Evolutionary conservation across 2,329 filamentous ascomycete species (phyloP), one percentile per base, ranked within the genome.

Genomic region (Botryotinia narcissicola): DNA sequence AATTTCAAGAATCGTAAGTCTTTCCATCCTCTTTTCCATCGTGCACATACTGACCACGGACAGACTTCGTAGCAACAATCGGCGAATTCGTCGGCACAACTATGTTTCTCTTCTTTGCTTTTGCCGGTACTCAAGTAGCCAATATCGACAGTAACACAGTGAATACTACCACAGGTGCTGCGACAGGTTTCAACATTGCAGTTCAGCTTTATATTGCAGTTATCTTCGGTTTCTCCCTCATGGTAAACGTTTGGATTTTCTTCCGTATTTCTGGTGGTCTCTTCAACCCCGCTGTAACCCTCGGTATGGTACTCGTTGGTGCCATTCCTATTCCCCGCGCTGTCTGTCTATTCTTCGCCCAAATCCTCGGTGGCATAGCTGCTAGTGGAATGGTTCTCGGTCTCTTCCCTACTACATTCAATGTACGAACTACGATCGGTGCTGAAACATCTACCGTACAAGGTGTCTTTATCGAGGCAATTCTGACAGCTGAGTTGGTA

Each of bases 201-300:
- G 84, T 84, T 5, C 80, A 83, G 60, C 79, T 84, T 18, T 84
- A 83, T 75, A 77, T 78, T 57, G 72, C 77, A 18, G 57, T 81
- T 6, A 78, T 78, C 12, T 82, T 82, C 60, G 81, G 81, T 16
- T 82, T 79, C 74, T 79, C 74, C 4, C 81, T 88, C 67, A 84
- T 84, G 40, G 86, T 86, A 74, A 88, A 88, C 75, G 85, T 85
- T 5, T 88, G 87, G 86, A 83, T 87, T 4, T 88, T 88, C 78
- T 88, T 84, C 78, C 83, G 86, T 37, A 82, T 87, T 40, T 84
- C 83, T 0, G 86, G 86, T 29, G 86, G 85, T 6, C 80, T 87
- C n/a, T 87, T 87, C 78, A 88, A 87, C 72, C 86, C 86, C 0
- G 83, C 82, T 42, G 84, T 74, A 22, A 83, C 83, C 1, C 74